Percentiles rank a stretch among this genome's conserved stretches.
Evolutionary conservation across 768 basidiomycete species (phyloP).

Genomic region (Rhodotorula sphaerocarpa): DNA sequence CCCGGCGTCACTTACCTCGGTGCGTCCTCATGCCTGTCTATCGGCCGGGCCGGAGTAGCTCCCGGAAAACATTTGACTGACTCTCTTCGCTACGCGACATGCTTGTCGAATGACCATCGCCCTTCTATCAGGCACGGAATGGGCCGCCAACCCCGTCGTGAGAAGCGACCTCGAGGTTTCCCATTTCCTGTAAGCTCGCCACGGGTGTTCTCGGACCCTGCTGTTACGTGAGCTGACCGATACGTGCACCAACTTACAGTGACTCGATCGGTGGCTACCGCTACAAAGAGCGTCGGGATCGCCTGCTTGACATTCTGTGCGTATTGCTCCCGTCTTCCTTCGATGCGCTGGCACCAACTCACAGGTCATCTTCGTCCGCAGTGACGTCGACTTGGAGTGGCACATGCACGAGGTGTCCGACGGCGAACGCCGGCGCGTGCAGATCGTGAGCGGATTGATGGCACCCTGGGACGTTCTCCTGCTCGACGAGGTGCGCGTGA

Average conservation of each 20-base stretch:
- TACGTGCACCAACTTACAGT: neutral
- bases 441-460: conserved; percentile 95
- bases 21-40: conserved; percentile 4
- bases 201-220: neutral
- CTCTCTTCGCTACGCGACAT: no score
- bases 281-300: conserved; percentile 78
- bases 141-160: conserved; percentile 97
- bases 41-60: no score
- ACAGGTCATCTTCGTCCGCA: neutral
- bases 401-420: conserved; percentile 93
- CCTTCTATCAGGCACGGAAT: conserved; percentile 63
- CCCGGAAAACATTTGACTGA: no score
- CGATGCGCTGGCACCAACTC: neutral
- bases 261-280: conserved; percentile 95
- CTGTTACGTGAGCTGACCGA: no score
- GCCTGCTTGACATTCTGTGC: conserved; percentile 68
- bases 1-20: conserved; percentile 36
- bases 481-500: conserved; percentile 68
- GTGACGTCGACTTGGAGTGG: conserved; percentile 78
- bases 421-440: conserved; percentile 85
- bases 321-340: neutral
- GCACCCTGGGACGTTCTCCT: conserved; percentile 83
- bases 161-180: conserved; percentile 84
- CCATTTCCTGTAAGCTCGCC: conserved; percentile 56
- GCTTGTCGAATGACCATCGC: neutral